Conservation (phyloP, 106 monocot species). For the Phalaenopsis aphrodite region DNA sequence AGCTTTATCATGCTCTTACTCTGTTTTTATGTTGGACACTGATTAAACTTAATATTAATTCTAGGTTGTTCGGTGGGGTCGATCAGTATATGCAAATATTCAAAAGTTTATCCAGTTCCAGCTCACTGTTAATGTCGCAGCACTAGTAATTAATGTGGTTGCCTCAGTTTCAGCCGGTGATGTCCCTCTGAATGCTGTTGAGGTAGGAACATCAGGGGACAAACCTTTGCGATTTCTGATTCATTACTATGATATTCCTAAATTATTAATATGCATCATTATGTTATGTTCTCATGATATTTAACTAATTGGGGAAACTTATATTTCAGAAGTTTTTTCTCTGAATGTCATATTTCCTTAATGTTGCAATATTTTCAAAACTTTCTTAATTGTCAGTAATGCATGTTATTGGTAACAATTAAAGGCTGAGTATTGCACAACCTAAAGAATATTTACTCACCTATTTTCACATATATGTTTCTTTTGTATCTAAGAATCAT, state of each 20-base stretch:
- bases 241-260: neutral
- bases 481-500: neutral
- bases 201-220: constrained; percentile 34
- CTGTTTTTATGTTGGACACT: neutral
- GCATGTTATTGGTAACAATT: neutral
- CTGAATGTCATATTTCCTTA: no score
- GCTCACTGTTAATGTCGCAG: constrained; percentile 88
- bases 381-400: neutral
- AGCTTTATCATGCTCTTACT: neutral
- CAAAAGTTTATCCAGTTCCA: constrained; percentile 98
- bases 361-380: neutral
- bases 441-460: neutral
- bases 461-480: neutral
- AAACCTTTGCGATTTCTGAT: neutral
- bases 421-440: neutral
- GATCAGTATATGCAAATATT: constrained; percentile 85
- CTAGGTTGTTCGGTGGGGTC: constrained; percentile 93
- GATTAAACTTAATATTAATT: constrained; percentile 5
- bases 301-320: no score
- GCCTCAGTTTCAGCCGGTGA: constrained; percentile 67
- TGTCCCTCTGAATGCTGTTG: constrained; percentile 79
- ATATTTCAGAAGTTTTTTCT: no score
- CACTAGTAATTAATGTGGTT: constrained; percentile 80
- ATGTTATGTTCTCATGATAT: no score
- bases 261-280: neutral